These are phyloP conservation scores for Cyberlindnera maritima DNA, from an alignment of 805 yeast genomes.

Conservation along the genomic window DNA sequence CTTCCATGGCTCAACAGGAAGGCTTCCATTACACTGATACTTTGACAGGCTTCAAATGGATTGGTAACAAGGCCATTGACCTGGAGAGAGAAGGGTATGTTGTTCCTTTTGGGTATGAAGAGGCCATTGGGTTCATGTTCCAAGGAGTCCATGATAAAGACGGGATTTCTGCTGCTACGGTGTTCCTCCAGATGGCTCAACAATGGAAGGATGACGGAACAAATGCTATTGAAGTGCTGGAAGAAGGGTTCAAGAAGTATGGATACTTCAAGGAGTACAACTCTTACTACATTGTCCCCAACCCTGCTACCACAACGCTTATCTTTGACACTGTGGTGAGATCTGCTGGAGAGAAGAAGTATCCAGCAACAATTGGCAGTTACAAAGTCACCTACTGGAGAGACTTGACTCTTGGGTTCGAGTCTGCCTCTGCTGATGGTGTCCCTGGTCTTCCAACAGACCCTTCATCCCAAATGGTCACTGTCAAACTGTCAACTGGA, in stretches of 20 bases:
- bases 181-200: conserved; percentile 69
- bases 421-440: conserved; percentile 58
- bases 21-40: conserved; percentile 75
- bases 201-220: conserved; percentile 41
- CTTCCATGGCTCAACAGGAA: conserved; percentile 58
- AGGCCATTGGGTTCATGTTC: conserved; percentile 95
- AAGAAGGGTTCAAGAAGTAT: conserved; percentile 56
- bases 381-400: conserved; percentile 67
- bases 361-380: conserved; percentile 53
- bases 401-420: conserved; percentile 81
- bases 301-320: conserved; percentile 45
- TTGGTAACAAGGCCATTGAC: conserved; percentile 83
- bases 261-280: conserved; percentile 86
- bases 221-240: conserved; percentile 49
- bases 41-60: conserved; percentile 96
- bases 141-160: conserved; percentile 84
- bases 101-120: conserved; percentile 93
- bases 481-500: conserved; percentile 44
- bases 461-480: conserved; percentile 80
- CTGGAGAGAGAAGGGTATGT: conserved; percentile 57
- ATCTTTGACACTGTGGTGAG: conserved; percentile 57
- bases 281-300: conserved; percentile 74
- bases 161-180: conserved; percentile 77
- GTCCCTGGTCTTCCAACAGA: conserved; percentile 71
- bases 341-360: conserved; percentile 18